Base-by-base conservation (phyloP, 129 eudicot species). In the Centrapalus pauciflorus region DNA sequence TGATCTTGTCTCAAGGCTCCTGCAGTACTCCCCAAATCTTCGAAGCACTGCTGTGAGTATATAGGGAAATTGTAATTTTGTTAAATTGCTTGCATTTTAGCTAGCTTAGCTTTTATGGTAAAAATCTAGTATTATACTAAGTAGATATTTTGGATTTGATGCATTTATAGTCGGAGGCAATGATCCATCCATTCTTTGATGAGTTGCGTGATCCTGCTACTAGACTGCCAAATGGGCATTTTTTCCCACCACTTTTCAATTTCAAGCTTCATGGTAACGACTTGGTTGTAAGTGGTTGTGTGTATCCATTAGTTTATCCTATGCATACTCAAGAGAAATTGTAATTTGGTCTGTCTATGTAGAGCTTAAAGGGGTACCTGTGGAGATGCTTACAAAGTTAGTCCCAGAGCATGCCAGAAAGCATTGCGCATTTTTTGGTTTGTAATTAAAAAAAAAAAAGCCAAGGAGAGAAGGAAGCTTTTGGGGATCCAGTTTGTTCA, bases 201-300 rank as follows among this genome's bases (percentile, higher is more conserved):
- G 97, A 90, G 82, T 71, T 90, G 34, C 97, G 95, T 77, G 97
- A 90, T 74, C 87, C 95, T 30, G 84, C 81, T 70, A 79, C 94
- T 23, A 82, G 95, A 54, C 79, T 90, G 41, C 97, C 97, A 61
- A 90, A 83, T 52, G 95, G 97, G 34, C 91, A 95, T 19, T 74
- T 72, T 24, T 85, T 90, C 66, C 97, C 97, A 23, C 97, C 97
- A 3, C 81, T 90, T 17, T 90, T 90, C 76, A 90, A 90, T 82
- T 90, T 90, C 13, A 90, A 87, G 77, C 68, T 92, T 52, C 95
- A 87, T 49, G 97, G 97, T 90, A 83, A 70, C 7, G 54, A 61
- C 0, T 56, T 17, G 16, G 24, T 21, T 55, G 5, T 5, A 55
- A 27, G 10, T 43, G 32, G 7, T 4, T 33, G 12, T 21, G 61